phyloP scores from a whole-genome alignment of 1,284 basidiomycete species.

The Ceratobasidium sp. region DNA sequence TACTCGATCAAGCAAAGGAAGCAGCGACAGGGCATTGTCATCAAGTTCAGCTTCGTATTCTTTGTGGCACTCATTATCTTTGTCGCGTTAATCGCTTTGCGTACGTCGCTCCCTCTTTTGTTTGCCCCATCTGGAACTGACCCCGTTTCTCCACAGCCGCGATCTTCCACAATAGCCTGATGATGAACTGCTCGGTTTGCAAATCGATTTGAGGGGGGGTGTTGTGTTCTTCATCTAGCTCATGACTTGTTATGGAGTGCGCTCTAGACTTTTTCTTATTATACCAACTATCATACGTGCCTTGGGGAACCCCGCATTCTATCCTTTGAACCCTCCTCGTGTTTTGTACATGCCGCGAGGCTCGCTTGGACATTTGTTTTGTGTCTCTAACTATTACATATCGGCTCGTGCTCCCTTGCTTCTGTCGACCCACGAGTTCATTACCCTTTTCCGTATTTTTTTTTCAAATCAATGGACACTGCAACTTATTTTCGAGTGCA shows the following conservation, averaged over 20 bases:
- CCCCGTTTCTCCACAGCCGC: slow-evolving; percentile 56
- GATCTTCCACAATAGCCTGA: slow-evolving; percentile 63
- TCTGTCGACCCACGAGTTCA: slow-evolving; percentile 4
- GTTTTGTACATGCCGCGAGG: slow-evolving; percentile 24
- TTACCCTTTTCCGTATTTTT: slow-evolving; percentile 5
- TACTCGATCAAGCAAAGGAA: slow-evolving; percentile 89
- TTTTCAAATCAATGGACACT: slow-evolving; percentile 38
- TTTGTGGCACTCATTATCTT: slow-evolving; percentile 76
- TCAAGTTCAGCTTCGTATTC: slow-evolving; percentile 83
- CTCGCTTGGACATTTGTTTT: slow-evolving; percentile 33
- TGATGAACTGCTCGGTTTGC: slow-evolving; percentile 70
- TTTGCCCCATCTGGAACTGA: slow-evolving; percentile 9
- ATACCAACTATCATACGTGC: slow-evolving; percentile 30
- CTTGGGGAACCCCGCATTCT: slow-evolving; percentile 22
- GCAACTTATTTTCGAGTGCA: background rate
- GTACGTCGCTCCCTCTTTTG: slow-evolving; percentile 58
- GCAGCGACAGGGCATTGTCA: slow-evolving; percentile 79
- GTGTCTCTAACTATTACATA: slow-evolving; percentile 23
- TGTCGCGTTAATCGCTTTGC: slow-evolving; percentile 74
- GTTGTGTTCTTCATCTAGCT: background rate
- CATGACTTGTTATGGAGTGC: slow-evolving; percentile 18
- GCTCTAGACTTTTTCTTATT: slow-evolving; percentile 31
- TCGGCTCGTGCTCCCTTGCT: slow-evolving; percentile 14
- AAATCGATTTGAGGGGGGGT: slow-evolving; percentile 62
- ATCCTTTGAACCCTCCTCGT: slow-evolving; percentile 23